These are phyloP conservation scores for Picea mariana DNA, from an alignment of 83 land plant genomes.

Conservation along the genomic window DNA sequence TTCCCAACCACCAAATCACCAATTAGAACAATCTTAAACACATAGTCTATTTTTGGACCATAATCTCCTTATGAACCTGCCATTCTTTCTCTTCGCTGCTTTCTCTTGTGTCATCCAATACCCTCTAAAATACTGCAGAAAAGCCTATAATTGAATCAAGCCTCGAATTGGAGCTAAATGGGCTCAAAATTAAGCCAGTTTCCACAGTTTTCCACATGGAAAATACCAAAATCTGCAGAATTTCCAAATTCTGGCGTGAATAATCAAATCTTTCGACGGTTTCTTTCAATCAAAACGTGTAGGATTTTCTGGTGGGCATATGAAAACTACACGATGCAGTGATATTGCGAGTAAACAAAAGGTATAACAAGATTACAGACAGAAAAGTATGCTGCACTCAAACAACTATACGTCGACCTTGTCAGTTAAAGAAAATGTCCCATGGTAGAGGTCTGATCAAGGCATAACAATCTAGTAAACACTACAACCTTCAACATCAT, in stretches of 20 bases:
- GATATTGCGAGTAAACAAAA: no score
- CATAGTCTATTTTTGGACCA: slow-evolving; percentile 11
- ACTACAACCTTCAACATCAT: no score
- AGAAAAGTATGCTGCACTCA: no score
- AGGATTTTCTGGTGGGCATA: neutral
- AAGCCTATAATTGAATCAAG: neutral
- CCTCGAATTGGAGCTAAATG: neutral
- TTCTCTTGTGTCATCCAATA: neutral
- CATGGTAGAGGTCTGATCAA: no score
- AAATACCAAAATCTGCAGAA: neutral
- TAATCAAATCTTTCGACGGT: neutral
- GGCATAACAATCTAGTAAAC: no score
- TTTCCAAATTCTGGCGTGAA: neutral
- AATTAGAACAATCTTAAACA: slow-evolving; percentile 8
- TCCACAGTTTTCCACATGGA: neutral
- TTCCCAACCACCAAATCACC: slow-evolving; percentile 1
- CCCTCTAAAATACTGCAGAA: neutral
- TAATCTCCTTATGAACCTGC: neutral
- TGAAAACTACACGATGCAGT: no score
- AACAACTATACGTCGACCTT: no score
- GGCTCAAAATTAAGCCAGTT: neutral
- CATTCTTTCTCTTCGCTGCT: neutral
- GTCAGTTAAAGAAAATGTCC: no score
- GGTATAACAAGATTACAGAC: no score
- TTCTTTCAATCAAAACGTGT: neutral